These are phyloP conservation scores for Ustilago sp. DNA, from an alignment of 1,284 basidiomycete species.

Conservation along the genomic window DNA sequence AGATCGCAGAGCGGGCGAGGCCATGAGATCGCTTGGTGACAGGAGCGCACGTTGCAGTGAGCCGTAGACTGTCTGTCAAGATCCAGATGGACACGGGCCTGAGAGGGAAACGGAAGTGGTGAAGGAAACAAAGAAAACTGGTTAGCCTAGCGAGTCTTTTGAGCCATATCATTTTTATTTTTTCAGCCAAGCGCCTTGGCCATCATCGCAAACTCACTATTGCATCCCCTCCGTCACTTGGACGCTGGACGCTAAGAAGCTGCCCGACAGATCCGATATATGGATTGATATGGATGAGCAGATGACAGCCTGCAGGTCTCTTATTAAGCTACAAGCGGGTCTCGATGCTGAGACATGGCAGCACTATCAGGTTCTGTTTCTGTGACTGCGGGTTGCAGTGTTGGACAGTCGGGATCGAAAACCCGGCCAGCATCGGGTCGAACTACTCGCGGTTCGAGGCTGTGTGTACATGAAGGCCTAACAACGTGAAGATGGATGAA, in stretches of 20 bases:
- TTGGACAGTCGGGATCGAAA: constrained; percentile 16
- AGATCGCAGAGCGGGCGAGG: background rate
- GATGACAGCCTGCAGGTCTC: background rate
- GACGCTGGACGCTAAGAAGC: background rate
- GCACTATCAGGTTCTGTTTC: background rate
- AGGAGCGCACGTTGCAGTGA: background rate
- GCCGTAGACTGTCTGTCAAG: background rate
- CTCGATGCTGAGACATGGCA: constrained; percentile 9
- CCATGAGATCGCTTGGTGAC: background rate
- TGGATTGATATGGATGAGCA: background rate
- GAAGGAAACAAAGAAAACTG: background rate
- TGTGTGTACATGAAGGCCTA: too few relatives aligned
- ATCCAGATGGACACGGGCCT: background rate
- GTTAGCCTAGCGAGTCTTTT: constrained; percentile 20
- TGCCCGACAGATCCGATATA: background rate
- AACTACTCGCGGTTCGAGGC: background rate
- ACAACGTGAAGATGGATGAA: too few relatives aligned
- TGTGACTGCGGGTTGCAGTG: background rate
- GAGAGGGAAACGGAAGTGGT: constrained; percentile 1
- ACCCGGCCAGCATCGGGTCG: background rate
- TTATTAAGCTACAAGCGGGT: background rate
- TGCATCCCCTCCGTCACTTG: background rate
- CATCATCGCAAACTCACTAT: background rate
- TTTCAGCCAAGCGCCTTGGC: background rate
- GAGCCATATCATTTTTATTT: constrained; percentile 42